These are phyloP conservation scores for Dacryopinax primogenitus DNA, from an alignment of 768 basidiomycete genomes.

Conservation along the genomic window DNA sequence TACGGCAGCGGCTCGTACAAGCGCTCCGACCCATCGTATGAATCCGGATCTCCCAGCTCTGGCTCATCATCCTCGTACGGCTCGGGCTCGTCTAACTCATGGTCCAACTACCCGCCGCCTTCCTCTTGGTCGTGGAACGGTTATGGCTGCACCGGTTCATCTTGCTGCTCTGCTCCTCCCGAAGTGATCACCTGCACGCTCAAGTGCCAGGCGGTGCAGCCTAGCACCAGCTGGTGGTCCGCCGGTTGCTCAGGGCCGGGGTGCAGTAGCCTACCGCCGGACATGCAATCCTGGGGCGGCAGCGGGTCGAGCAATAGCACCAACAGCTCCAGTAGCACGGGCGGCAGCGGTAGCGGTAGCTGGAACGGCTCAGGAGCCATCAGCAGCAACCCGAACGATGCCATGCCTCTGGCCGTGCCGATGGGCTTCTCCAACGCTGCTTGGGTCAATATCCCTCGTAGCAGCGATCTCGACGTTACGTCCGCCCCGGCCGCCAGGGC, in stretches of 20 bases:
- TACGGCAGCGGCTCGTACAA: background rate
- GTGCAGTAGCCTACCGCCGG: background rate
- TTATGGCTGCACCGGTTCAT: background rate
- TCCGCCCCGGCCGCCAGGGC: background rate
- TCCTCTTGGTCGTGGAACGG: slow-evolving; percentile 6
- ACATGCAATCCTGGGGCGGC: background rate
- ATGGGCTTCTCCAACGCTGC: background rate
- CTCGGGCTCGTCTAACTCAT: background rate
- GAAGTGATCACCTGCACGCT: background rate
- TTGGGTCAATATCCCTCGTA: slow-evolving; percentile 2
- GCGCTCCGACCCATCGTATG: slow-evolving; percentile 1
- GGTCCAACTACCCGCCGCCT: background rate
- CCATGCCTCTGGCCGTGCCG: background rate
- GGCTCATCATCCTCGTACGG: background rate
- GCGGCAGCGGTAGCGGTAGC: too few species aligned
- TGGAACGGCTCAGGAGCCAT: background rate
- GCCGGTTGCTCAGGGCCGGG: background rate
- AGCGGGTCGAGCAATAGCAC: background rate
- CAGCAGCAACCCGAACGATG: background rate
- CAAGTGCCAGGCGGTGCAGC: slow-evolving; percentile 5
- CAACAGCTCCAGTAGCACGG: background rate
- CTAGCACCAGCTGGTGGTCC: background rate
- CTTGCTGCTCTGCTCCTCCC: background rate
- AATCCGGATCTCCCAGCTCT: background rate
- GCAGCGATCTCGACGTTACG: background rate